phyloP scores from a whole-genome alignment of 805 yeast species.

The Saccharomycopsis guyanensis region DNA sequence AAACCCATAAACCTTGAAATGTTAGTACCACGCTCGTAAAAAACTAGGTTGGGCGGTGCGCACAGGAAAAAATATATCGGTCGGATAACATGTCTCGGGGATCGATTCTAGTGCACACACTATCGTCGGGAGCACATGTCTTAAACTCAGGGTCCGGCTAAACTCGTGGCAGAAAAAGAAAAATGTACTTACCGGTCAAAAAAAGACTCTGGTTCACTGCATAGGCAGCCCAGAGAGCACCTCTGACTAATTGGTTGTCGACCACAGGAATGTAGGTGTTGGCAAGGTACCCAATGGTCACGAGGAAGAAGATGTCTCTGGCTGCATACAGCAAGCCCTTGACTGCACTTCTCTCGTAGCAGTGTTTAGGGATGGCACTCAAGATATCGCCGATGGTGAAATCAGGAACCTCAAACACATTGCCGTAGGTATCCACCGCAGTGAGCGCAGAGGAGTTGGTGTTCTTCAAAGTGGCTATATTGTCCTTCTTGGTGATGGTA shows the following conservation, averaged over 20 bases:
- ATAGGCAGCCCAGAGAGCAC: slow-evolving; percentile 52
- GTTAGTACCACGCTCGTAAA: too few relatives aligned
- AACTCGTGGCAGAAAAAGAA: too few relatives aligned
- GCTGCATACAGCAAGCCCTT: slow-evolving; percentile 45
- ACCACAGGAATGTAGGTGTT: slow-evolving; percentile 39
- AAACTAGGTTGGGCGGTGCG: too few relatives aligned
- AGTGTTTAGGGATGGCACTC: slow-evolving; percentile 51
- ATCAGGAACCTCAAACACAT: slow-evolving; percentile 53
- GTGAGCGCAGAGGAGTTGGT: slow-evolving; percentile 16
- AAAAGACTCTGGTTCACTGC: slow-evolving; percentile 51
- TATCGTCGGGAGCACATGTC: too few relatives aligned
- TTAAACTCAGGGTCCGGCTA: too few relatives aligned
- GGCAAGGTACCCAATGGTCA: slow-evolving; percentile 36
- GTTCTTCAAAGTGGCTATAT: slow-evolving; percentile 23
- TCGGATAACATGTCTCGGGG: too few relatives aligned
- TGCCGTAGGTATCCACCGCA: slow-evolving; percentile 48
- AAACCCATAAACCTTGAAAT: slow-evolving; percentile 52
- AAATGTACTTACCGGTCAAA: slow-evolving; percentile 22
- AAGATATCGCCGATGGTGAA: slow-evolving; percentile 51
- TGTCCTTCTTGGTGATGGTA: slow-evolving; percentile 18
- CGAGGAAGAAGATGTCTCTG: slow-evolving; percentile 44
- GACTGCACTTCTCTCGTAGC: slow-evolving; percentile 46
- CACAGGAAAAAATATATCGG: too few relatives aligned
- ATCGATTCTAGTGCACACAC: too few relatives aligned
- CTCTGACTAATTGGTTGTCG: slow-evolving; percentile 36